phyloP scores from a whole-genome alignment of 1,284 basidiomycete genomes.

The Pterulicium gracile region DNA sequence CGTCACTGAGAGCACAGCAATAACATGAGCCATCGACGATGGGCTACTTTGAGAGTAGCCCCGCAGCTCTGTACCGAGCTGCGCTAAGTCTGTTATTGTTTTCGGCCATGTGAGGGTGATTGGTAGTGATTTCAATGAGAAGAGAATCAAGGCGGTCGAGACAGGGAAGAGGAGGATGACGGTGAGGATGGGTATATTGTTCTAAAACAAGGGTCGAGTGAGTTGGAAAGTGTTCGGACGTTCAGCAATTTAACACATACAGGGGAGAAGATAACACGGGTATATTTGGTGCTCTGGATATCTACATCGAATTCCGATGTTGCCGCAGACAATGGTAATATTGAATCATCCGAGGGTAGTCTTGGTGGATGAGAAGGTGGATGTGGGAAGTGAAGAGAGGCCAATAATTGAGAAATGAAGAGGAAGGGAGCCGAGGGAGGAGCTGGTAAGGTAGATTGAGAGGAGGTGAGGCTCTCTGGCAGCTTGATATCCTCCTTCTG shows the following conservation, averaged over 20 bases:
- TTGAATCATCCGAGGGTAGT: conserved; percentile 28
- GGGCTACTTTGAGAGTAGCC: conserved; percentile 64
- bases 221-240: conserved; percentile 12
- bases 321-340: conserved; percentile 62
- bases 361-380: conserved; percentile 18
- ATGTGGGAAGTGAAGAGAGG: conserved; percentile 36
- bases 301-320: conserved; percentile 37
- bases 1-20: conserved; percentile 75
- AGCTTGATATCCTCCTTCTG: conserved; percentile 8
- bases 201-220: conserved; percentile 24
- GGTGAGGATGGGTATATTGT: conserved; percentile 51
- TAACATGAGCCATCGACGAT: conserved; percentile 52
- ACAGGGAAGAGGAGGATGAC: conserved; percentile 61
- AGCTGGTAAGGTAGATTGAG: conserved; percentile 17
- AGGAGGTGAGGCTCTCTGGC: conserved; percentile 13
- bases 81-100: conserved; percentile 62
- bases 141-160: conserved; percentile 40
- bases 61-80: conserved; percentile 63
- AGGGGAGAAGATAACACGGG: conserved; percentile 27
- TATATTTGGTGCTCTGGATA: conserved; percentile 16
- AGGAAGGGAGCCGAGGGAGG: conserved; percentile 14
- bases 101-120: conserved; percentile 67
- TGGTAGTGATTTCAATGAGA: conserved; percentile 47
- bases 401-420: conserved; percentile 37
- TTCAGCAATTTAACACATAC: conserved; percentile 28